Conservation (phyloP, 257 asterid species). For the Solanum chilense region DNA sequence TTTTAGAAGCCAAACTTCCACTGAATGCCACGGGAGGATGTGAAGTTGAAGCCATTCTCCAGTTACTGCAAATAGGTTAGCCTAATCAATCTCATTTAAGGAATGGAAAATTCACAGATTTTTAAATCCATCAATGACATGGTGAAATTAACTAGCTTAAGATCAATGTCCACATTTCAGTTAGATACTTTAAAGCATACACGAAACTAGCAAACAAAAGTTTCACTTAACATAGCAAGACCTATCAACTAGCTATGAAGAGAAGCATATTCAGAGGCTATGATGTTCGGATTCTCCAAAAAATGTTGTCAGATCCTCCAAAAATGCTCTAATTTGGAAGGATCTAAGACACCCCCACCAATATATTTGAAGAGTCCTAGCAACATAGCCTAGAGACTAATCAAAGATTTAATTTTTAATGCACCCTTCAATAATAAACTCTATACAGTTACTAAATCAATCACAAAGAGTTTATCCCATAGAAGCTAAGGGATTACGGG, state of each 20-base stretch:
- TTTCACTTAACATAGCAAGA: background rate
- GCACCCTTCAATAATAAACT: background rate
- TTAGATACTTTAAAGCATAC: background rate
- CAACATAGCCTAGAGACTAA: background rate
- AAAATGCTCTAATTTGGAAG: background rate
- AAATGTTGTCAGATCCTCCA: background rate
- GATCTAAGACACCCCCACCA: background rate
- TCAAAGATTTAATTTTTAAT: background rate
- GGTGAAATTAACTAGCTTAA: background rate
- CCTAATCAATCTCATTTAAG: background rate
- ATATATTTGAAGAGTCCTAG: background rate
- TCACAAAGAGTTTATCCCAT: background rate
- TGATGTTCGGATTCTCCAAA: background rate
- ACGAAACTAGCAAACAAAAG: background rate
- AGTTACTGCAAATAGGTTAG: conserved; percentile 2
- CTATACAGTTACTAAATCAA: background rate
- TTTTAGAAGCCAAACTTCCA: conserved; percentile 43
- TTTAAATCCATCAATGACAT: background rate
- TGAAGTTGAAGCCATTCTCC: conserved; percentile 47
- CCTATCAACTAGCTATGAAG: background rate
- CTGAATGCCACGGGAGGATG: conserved; percentile 48
- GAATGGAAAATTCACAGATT: background rate
- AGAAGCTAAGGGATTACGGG: background rate
- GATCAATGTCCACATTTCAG: background rate
- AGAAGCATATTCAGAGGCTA: background rate